Evolutionary conservation across 1,139 yeast species (phyloP).

Genomic region (Protomyces inouyei): DNA sequence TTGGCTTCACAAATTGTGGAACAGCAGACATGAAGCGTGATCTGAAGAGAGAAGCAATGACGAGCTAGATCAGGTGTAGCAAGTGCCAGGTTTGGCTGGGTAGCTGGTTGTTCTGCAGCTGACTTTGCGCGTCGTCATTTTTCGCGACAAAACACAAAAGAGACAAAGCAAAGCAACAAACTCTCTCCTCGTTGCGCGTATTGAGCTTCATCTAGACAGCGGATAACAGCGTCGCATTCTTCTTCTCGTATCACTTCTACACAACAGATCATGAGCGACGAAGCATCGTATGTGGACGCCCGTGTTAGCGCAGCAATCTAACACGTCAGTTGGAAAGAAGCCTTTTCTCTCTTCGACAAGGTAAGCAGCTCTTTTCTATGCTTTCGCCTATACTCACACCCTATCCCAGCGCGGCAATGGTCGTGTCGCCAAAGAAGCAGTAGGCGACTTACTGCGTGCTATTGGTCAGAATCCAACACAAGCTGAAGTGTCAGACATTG

Average conservation of each 20-base stretch:
- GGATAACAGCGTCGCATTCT: too few relatives aligned
- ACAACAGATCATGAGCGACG: neutral
- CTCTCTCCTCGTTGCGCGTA: too few relatives aligned
- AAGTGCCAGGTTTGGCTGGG: too few relatives aligned
- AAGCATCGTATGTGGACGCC: conserved; percentile 9
- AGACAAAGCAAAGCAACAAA: too few relatives aligned
- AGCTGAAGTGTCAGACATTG: conserved; percentile 66
- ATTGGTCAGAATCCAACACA: conserved; percentile 98
- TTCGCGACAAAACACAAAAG: too few relatives aligned
- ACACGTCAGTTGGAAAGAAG: conserved; percentile 52
- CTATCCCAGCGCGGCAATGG: conserved; percentile 70
- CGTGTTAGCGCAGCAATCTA: neutral
- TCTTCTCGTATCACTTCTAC: too few relatives aligned
- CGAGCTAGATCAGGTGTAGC: too few relatives aligned
- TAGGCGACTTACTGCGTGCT: conserved; percentile 92
- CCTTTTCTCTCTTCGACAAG: conserved; percentile 93
- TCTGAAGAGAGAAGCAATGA: neutral
- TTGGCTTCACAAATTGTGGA: neutral
- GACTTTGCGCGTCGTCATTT: too few relatives aligned
- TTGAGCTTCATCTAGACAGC: too few relatives aligned
- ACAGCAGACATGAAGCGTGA: neutral
- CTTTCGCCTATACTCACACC: too few relatives aligned
- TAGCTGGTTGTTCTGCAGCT: too few relatives aligned
- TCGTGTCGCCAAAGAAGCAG: conserved; percentile 74
- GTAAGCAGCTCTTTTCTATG: neutral